A percentile compares a stretch with the other conserved stretches of the same genome.
phyloP scores from a whole-genome alignment of 306 rosid genomes.

The Cicer arietinum region DNA sequence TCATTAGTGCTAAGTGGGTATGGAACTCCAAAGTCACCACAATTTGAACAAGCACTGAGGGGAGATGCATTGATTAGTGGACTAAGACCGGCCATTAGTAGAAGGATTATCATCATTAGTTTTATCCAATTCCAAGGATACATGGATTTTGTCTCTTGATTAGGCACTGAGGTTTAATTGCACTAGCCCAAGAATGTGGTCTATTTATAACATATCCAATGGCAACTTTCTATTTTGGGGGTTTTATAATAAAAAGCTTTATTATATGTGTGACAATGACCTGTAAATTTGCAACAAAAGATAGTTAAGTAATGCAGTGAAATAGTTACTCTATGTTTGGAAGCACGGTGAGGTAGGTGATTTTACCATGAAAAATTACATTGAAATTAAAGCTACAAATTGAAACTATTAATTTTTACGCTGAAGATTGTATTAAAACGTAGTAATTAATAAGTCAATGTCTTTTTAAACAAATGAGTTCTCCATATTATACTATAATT shows the following conservation, averaged over 20 bases:
- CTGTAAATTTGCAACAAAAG: too few species aligned
- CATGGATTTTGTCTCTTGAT: conserved; percentile 18
- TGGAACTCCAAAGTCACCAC: conserved; percentile 72
- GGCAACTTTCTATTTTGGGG: not conserved
- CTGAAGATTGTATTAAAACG: too few species aligned
- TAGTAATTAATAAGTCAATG: too few species aligned
- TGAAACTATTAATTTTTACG: too few species aligned
- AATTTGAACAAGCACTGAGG: conserved; percentile 57
- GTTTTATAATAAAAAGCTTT: not conserved
- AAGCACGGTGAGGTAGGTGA: too few species aligned
- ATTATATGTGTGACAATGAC: not conserved
- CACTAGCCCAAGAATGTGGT: conserved; percentile 4
- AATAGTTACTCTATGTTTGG: too few species aligned
- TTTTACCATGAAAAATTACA: too few species aligned
- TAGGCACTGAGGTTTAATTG: conserved; percentile 16
- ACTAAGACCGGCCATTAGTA: conserved; percentile 33
- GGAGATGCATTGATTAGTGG: conserved; percentile 42
- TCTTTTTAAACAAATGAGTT: too few species aligned
- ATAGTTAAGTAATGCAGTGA: too few species aligned
- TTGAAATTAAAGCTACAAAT: too few species aligned
- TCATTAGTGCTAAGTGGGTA: conserved; percentile 76
- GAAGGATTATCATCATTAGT: conserved; percentile 42
- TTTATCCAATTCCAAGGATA: conserved; percentile 18
- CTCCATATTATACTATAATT: too few species aligned
- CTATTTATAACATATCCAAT: conserved; percentile 40